phyloP scores from a whole-genome alignment of 83 land plant species.

The Larix sibirica region DNA sequence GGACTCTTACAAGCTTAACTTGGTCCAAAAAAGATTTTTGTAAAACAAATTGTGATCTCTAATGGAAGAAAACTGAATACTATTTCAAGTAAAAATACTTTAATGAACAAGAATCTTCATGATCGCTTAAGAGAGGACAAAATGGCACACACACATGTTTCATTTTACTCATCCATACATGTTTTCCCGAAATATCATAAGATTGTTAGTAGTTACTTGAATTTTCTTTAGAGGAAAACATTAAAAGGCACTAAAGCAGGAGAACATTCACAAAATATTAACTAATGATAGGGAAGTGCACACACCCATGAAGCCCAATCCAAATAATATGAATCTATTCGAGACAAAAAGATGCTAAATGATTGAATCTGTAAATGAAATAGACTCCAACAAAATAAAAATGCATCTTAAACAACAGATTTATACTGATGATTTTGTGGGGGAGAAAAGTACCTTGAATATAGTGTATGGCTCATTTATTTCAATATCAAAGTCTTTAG shows the following conservation, averaged over 20 bases:
- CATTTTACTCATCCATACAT: background rate
- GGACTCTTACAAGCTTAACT: background rate
- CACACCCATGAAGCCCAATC: background rate
- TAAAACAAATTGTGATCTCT: background rate
- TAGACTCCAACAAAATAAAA: no score
- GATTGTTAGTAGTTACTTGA: no score
- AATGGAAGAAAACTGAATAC: background rate
- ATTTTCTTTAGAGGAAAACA: background rate
- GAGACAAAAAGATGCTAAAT: background rate
- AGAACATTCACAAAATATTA: background rate
- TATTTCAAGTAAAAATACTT: background rate
- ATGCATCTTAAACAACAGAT: background rate
- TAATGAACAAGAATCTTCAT: background rate
- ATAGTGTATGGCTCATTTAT: conserved; percentile 94
- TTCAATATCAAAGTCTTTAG: conserved; percentile 85
- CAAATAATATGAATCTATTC: background rate
- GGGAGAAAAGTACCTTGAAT: conserved; percentile 63
- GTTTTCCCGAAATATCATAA: background rate
- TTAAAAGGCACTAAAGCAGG: background rate
- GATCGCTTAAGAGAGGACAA: background rate
- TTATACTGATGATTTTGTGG: background rate
- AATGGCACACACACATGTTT: background rate
- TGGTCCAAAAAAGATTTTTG: background rate
- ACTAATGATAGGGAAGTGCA: background rate
- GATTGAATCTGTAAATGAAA: background rate